These are phyloP conservation scores for Coniochaeta prunicola DNA, from an alignment of 2,329 filamentous ascomycete species.

Conservation along the genomic window DNA sequence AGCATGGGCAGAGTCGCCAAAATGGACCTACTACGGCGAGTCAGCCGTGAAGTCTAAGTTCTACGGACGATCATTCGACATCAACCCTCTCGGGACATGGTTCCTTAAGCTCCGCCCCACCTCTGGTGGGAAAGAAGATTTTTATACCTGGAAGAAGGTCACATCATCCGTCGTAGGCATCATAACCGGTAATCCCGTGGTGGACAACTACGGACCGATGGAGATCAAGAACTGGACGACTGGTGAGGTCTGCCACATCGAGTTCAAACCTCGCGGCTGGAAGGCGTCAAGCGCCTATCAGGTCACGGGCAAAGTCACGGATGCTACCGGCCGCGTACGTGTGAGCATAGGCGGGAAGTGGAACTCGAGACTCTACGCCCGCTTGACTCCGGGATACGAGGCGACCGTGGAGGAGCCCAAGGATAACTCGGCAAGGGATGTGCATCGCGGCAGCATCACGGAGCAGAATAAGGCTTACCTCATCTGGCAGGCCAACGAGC, in stretches of 20 bases:
- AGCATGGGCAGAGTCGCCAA: conserved; percentile 83
- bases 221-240: conserved; percentile 97
- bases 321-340: conserved; percentile 68
- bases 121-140: conserved; percentile 68
- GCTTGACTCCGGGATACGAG: conserved; percentile 86
- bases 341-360: conserved; percentile 90
- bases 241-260: conserved; percentile 78
- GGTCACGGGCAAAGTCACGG: conserved; percentile 78
- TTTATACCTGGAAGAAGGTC: conserved; percentile 99
- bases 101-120: conserved; percentile 79
- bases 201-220: conserved; percentile 98
- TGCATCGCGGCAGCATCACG: conserved; percentile 44
- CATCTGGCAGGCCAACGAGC: conserved; percentile 82
- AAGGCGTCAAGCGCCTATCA: conserved; percentile 89
- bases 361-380: conserved; percentile 96
- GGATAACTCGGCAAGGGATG: conserved; percentile 21
- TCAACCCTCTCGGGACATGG: conserved; percentile 95
- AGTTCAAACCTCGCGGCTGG: conserved; percentile 96
- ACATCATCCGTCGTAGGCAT: conserved; percentile 97
- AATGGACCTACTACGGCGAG: conserved; percentile 97
- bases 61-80: conserved; percentile 94
- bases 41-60: conserved; percentile 95
- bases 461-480: conserved; percentile 74
- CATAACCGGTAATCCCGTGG: conserved; percentile 89
- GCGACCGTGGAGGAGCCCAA: conserved; percentile 56